phyloP scores from a whole-genome alignment of 129 eudicot genomes.

The Escallonia rubra region DNA sequence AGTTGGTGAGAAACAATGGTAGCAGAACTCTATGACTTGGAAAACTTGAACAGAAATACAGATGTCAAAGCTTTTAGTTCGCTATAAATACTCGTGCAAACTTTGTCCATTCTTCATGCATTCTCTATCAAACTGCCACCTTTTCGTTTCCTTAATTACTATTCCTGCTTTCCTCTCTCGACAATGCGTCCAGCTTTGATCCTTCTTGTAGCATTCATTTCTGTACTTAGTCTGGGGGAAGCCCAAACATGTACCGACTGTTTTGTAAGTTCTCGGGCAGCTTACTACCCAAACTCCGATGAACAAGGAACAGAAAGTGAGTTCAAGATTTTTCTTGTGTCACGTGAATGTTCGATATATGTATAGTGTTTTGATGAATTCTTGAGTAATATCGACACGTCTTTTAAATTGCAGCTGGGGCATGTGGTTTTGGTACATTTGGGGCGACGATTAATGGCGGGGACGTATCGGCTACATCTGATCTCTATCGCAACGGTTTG shows the following conservation, averaged over 20 bases:
- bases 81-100: conserved; percentile 36
- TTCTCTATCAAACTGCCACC: conserved; percentile 9
- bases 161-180: conserved; percentile 12
- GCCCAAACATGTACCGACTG: conserved; percentile 45
- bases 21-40: conserved; percentile 4
- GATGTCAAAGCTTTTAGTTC: conserved; percentile 27
- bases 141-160: conserved; percentile 26
- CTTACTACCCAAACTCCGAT: conserved; percentile 66
- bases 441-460: conserved; percentile 75
- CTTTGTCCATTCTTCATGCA: conserved; percentile 34
- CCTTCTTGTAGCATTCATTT: conserved; percentile 31
- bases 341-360: background rate
- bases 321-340: conserved; percentile 4
- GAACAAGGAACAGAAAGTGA: conserved; percentile 79
- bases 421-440: conserved; percentile 58
- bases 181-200: conserved; percentile 2
- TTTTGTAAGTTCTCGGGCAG: conserved; percentile 65
- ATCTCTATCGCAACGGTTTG: conserved; percentile 59
- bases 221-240: conserved; percentile 23
- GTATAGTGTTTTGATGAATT: background rate
- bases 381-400: background rate
- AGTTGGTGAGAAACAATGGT: conserved; percentile 13
- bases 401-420: conserved; percentile 42
- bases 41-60: conserved; percentile 1
- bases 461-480: conserved; percentile 59